These are phyloP conservation scores for Lentinula raphanica DNA, from an alignment of 768 basidiomycete species.

Conservation along the genomic window DNA sequence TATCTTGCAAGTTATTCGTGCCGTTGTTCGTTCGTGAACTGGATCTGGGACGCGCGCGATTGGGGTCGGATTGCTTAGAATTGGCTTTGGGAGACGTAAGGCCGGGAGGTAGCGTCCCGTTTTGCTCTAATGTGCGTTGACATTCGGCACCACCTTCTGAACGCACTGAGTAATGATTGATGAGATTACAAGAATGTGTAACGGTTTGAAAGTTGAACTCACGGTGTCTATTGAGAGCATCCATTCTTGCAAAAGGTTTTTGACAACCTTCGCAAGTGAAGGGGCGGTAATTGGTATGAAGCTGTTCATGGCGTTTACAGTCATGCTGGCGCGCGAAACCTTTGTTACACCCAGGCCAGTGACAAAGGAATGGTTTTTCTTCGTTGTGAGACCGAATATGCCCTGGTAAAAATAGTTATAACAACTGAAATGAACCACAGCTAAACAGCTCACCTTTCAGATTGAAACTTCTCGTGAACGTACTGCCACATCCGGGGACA, in stretches of 20 bases:
- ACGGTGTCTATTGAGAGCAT: constrained; percentile 92
- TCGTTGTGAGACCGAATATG: constrained; percentile 93
- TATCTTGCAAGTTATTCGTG: not conserved
- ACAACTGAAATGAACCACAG: not conserved
- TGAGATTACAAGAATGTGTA: not conserved
- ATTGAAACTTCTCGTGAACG: constrained; percentile 91
- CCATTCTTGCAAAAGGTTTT: constrained; percentile 92
- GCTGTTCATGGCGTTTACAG: constrained; percentile 92
- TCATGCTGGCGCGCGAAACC: constrained; percentile 94
- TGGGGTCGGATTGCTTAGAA: not conserved
- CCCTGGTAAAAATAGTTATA: constrained; percentile 39
- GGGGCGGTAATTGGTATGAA: constrained; percentile 89
- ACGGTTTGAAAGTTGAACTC: constrained; percentile 37
- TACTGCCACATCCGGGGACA: constrained; percentile 78
- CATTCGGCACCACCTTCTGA: constrained; percentile 84
- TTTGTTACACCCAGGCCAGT: constrained; percentile 92
- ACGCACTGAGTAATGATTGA: constrained; percentile 41
- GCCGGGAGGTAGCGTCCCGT: constrained; percentile 3
- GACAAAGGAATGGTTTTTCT: constrained; percentile 91
- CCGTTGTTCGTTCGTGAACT: not conserved
- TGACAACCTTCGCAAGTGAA: constrained; percentile 91
- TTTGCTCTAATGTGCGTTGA: constrained; percentile 32
- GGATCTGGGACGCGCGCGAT: not conserved
- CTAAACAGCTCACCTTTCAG: constrained; percentile 60
- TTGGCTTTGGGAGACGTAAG: constrained; percentile 3